phyloP scores from a whole-genome alignment of 306 rosid genomes.

The Cucurbita ficifolia region DNA sequence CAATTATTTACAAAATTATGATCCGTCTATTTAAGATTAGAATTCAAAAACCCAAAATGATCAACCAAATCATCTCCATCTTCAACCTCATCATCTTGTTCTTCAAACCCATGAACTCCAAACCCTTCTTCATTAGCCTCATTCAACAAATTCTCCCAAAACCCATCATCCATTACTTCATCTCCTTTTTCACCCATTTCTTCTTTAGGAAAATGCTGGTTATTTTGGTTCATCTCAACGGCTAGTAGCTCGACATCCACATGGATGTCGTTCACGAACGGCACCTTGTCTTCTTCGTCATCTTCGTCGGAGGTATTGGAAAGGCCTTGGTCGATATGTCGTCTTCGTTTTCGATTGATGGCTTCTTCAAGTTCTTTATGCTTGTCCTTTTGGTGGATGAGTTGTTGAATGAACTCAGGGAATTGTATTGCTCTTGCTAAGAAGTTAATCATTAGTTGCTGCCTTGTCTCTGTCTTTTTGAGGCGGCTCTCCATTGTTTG shows the following conservation, averaged over 20 bases:
- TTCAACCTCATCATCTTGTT: background rate
- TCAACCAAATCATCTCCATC: background rate
- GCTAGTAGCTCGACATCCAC: background rate
- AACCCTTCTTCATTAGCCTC: background rate
- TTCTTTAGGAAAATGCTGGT: background rate
- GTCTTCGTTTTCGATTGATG: background rate
- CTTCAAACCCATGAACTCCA: background rate
- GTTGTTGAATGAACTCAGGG: slow-evolving; percentile 40
- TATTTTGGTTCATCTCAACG: background rate
- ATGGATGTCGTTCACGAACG: background rate
- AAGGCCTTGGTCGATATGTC: background rate
- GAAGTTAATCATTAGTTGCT: slow-evolving; percentile 9
- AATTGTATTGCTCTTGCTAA: slow-evolving; percentile 15
- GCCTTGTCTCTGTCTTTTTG: slow-evolving; percentile 43
- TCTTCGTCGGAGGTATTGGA: background rate
- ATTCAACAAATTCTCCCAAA: slow-evolving; percentile 8
- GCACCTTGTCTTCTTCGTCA: background rate
- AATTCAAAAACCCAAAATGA: background rate
- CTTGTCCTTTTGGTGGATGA: slow-evolving; percentile 11
- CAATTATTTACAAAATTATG: too few relatives aligned
- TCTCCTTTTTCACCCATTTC: background rate
- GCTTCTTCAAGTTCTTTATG: background rate
- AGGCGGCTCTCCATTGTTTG: slow-evolving; percentile 20
- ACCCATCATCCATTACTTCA: background rate
- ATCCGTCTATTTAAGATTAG: background rate